Evolutionary conservation across 169 alveolate species (phyloP), one percentile per base, ranked within the genome.

Genomic region (Perkinsus olseni): DNA sequence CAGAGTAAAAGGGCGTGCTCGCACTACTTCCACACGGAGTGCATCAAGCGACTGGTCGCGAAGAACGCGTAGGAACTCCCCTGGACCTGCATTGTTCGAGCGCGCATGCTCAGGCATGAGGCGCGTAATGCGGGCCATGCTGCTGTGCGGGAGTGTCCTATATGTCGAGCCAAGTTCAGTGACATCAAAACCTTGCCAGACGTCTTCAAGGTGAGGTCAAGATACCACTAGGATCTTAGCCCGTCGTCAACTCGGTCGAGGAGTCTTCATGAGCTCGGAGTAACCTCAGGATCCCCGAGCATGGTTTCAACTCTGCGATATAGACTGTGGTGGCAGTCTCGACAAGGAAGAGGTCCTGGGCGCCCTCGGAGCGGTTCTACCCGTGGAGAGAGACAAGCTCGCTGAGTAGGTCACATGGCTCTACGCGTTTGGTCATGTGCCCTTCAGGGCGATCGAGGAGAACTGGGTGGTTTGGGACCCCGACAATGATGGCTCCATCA

Each of bases 201-300:
- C 82, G 82, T 62, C 82, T 62, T 62, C 82, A 62, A 62, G 82
- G 82, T 62, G 28, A 0, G 82, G 0, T 28, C 34, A n/a, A n/a
- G n/a, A n/a, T n/a, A n/a, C n/a, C n/a, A n/a, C n/a, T n/a, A n/a
- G n/a, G n/a, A n/a, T n/a, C n/a, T n/a, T n/a, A n/a, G n/a, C n/a
- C n/a, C n/a, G n/a, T n/a, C n/a, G n/a, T n/a, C n/a, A 24, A 62
- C 31, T 4, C 37, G 36, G 31, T 62, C 17, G 31, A 62, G 34
- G 50, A 11, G 50, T 40, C 21, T 11, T 40, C 11, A 40, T 11
- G 50, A 40, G 50, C 3, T 11, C 50, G 21, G 50, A 3, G 50
- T n/a, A n/a, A n/a, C n/a, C n/a, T 62, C 82, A 62, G 82, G 82
- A 62, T 62, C 82, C 82, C 82, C 1, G 82, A 62, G 82, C 82